phyloP scores from a whole-genome alignment of 176 grass and related monocot species.

The Zea luxurians region DNA sequence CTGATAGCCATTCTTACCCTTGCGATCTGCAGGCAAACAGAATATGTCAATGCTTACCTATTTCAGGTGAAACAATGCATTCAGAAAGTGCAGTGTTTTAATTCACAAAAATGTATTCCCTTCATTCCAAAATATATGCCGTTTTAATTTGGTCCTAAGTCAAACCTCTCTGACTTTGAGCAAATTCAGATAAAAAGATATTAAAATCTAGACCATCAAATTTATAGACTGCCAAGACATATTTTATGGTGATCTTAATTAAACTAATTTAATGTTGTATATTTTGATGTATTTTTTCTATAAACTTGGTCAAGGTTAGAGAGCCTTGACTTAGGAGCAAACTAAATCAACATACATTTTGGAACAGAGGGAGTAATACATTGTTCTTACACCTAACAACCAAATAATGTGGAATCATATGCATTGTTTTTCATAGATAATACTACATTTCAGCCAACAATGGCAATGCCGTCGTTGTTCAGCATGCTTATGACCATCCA shows the following conservation, averaged over 20 bases:
- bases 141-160: not conserved
- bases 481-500: not conserved
- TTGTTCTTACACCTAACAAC: not conserved
- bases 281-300: not conserved
- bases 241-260: no score
- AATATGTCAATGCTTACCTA: constrained; percentile 13
- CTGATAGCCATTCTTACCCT: constrained; percentile 48
- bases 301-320: not conserved
- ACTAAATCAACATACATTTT: not conserved
- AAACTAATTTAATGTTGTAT: not conserved
- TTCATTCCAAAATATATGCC: not conserved
- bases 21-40: constrained; percentile 59
- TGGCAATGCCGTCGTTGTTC: not conserved
- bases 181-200: not conserved
- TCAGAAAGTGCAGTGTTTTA: constrained; percentile 17
- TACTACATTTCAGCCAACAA: not conserved
- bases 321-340: not conserved
- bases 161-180: not conserved
- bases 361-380: not conserved
- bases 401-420: no score
- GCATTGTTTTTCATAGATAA: not conserved
- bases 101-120: not conserved
- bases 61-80: not conserved
- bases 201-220: not conserved
- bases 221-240: not conserved